Conservation (phyloP, 2,329 filamentous ascomycete species). For the Aspergillus fumigatiaffinis region DNA sequence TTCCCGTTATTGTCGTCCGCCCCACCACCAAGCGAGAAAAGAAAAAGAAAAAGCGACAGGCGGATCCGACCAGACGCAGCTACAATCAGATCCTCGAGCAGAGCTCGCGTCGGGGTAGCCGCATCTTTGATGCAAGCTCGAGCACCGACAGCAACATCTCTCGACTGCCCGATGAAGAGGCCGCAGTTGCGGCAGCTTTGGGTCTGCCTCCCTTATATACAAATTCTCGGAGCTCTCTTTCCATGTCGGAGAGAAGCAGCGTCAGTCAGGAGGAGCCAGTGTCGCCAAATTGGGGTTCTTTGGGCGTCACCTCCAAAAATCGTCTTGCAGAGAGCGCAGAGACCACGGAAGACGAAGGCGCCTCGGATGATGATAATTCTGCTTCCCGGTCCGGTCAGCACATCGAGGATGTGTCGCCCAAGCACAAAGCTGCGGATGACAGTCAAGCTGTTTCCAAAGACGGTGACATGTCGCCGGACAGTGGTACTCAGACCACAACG, state of each 20-base stretch:
- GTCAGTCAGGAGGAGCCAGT: constrained; percentile 27
- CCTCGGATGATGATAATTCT: constrained; percentile 8
- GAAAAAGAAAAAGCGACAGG: constrained; percentile 79
- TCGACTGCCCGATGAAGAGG: constrained; percentile 45
- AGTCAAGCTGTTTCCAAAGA: not conserved
- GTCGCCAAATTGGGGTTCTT: constrained; percentile 18
- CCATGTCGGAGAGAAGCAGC: constrained; percentile 32
- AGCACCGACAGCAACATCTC: constrained; percentile 45
- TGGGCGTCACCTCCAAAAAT: constrained; percentile 23
- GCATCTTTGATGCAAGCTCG: constrained; percentile 50
- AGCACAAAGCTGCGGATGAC: not conserved
- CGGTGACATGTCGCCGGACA: not conserved
- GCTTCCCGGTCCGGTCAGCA: not conserved
- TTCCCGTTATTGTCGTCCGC: constrained; percentile 87
- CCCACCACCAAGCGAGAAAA: constrained; percentile 83
- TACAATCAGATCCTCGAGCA: constrained; percentile 75
- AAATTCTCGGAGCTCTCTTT: constrained; percentile 33
- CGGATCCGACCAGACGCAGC: constrained; percentile 69
- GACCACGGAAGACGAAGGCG: constrained; percentile 23
- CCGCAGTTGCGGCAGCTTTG: constrained; percentile 48
- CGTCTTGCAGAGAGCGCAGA: constrained; percentile 20
- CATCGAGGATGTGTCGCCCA: not conserved
- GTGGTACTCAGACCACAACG: not conserved
- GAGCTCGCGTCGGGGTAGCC: constrained; percentile 49
- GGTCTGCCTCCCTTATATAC: constrained; percentile 37